Percentiles rank a stretch among this genome's conserved stretches.
Conservation (phyloP, 2,329 filamentous ascomycete genomes). For the Zymoseptoria crescenta region DNA sequence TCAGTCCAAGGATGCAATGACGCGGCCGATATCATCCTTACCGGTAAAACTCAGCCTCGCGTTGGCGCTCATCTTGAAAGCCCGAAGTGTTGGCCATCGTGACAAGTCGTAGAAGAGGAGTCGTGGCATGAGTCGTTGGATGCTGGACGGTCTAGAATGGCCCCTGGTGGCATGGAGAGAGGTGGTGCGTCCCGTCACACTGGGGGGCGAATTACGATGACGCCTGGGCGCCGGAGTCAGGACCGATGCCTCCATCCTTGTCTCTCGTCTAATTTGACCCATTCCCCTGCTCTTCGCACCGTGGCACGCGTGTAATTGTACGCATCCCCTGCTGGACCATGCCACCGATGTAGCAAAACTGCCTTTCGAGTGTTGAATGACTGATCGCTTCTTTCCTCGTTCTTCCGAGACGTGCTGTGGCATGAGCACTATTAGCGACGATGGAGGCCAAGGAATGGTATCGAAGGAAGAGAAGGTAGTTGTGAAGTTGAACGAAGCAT, state of each 20-base stretch:
- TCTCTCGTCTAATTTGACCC: neutral
- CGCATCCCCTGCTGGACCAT: neutral
- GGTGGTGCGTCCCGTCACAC: neutral
- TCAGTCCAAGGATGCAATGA: neutral
- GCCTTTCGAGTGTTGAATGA: no score
- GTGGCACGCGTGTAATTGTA: neutral
- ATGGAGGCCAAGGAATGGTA: neutral
- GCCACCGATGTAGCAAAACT: no score
- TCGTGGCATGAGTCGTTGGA: neutral
- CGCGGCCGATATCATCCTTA: neutral
- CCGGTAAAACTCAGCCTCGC: neutral
- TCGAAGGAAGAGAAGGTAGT: neutral
- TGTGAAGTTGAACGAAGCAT: neutral
- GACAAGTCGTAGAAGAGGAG: neutral
- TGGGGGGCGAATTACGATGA: neutral
- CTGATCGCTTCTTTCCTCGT: no score
- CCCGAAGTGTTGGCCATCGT: neutral
- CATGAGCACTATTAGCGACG: no score
- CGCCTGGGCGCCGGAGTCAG: neutral
- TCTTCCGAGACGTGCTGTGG: no score
- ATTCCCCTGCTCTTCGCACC: neutral
- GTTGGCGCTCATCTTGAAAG: neutral
- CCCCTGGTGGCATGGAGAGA: neutral
- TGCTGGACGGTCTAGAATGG: neutral
- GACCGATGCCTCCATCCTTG: neutral